Evolutionary conservation across 768 basidiomycete species (phyloP).

Genomic region (Serendipita sp.): DNA sequence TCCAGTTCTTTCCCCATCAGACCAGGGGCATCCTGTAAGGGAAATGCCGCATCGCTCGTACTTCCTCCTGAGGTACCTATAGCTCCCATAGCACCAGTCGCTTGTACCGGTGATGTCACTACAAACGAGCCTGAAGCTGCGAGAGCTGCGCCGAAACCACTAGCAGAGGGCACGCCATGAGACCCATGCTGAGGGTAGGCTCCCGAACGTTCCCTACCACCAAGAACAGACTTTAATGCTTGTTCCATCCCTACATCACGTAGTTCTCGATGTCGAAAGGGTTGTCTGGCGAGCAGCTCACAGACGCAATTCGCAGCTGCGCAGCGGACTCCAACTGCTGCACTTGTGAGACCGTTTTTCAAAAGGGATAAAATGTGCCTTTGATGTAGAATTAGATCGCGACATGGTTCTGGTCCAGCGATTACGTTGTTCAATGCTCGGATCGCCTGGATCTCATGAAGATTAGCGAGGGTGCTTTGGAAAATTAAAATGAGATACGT

Average conservation of each 20-base stretch:
- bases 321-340: slow-evolving; percentile 37
- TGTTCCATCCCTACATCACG: slow-evolving; percentile 30
- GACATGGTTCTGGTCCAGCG: slow-evolving; percentile 38
- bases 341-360: slow-evolving; percentile 41
- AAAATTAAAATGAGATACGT: slow-evolving; percentile 7
- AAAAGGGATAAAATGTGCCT: slow-evolving; percentile 36
- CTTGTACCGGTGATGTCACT: background rate
- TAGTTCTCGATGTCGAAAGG: slow-evolving; percentile 23
- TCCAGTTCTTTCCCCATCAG: slow-evolving; percentile 39
- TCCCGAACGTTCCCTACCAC: slow-evolving; percentile 17
- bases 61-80: background rate
- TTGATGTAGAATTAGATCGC: slow-evolving; percentile 35
- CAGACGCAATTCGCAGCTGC: slow-evolving; percentile 46
- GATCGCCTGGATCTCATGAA: slow-evolving; percentile 27
- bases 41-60: background rate
- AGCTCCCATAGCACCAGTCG: background rate
- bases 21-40: background rate
- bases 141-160: background rate
- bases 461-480: background rate
- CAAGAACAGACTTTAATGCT: slow-evolving; percentile 28
- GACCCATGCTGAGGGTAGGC: background rate
- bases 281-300: slow-evolving; percentile 33
- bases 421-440: slow-evolving; percentile 51
- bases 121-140: background rate
- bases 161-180: slow-evolving; percentile 10